Percentiles rank a stretch among this genome's conserved stretches.
These are phyloP conservation scores for Grammothele lineata DNA, from an alignment of 768 basidiomycete species.

Conservation along the genomic window DNA sequence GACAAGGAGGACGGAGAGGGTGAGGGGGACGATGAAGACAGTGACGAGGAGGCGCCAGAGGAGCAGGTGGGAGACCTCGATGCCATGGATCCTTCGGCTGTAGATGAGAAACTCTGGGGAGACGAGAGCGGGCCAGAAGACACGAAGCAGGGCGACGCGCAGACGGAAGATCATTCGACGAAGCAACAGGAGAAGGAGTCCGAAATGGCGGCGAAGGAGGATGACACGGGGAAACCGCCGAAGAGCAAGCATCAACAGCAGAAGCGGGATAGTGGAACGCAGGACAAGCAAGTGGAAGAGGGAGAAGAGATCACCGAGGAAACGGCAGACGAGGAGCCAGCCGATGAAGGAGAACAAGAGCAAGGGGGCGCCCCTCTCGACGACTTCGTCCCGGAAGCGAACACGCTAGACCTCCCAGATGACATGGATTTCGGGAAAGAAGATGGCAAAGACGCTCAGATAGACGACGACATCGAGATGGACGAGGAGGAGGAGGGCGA, in stretches of 20 bases:
- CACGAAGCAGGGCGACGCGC: constrained; percentile 46
- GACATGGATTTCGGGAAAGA: constrained; percentile 57
- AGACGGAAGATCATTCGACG: constrained; percentile 56
- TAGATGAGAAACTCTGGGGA: constrained; percentile 98
- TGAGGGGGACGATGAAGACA: constrained; percentile 40
- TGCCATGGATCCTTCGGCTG: constrained; percentile 71
- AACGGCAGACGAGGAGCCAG: constrained; percentile 21
- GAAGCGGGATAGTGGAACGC: constrained; percentile 2
- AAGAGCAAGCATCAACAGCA: constrained; percentile 22
- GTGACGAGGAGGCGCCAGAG: constrained; percentile 63
- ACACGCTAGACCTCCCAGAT: constrained; percentile 87
- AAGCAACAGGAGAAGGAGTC: constrained; percentile 45
- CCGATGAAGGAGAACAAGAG: constrained; percentile 32
- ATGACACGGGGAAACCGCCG: constrained; percentile 25
- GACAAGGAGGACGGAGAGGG: constrained; percentile 53
- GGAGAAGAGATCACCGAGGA: constrained; percentile 13
- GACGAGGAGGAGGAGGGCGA: constrained; percentile 23
- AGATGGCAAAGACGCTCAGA: constrained; percentile 2
- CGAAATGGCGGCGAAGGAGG: constrained; percentile 81
- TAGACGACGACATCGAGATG: constrained; percentile 23
- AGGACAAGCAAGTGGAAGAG: constrained; percentile 19
- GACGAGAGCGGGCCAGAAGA: constrained; percentile 66
- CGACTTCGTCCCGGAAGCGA: constrained; percentile 70
- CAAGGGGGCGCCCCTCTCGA: constrained; percentile 68
- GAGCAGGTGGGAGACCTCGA: constrained; percentile 84